Base-by-base conservation (phyloP, 2,329 filamentous ascomycete genomes). In the Claviceps cyperi region DNA sequence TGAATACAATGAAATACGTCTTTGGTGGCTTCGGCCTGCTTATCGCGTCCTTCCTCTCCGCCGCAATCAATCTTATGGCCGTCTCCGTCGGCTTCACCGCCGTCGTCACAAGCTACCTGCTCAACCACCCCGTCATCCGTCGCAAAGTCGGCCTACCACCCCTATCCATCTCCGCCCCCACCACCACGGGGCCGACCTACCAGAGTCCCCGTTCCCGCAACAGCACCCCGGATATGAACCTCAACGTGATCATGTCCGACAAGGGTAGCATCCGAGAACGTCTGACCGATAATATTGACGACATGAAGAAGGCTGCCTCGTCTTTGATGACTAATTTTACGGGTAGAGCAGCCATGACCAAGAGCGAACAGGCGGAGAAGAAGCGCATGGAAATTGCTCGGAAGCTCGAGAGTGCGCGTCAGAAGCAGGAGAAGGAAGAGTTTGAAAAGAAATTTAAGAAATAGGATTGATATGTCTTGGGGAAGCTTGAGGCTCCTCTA, bases 11-110 rank as follows among this genome's bases (percentile, higher is more conserved):
- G 64, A 62, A 63, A 53, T 70, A 63, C 54, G 56, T 69, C n/a
- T 59, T 75, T 43, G 69, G 69, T 19, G 66, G 65, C 49, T 53
- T 72, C 47, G 67, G 71, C 48, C 66, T 74, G 59, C 35, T 72
- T 46, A 63, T 64, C 43, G 75, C 72, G 6, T 64, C 64, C 43
- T 75, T 69, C 65, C 62, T 76, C 50, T 71, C 72, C 17, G 66
- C 72, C 39, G 70, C 63, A 48, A 61, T 76, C 47, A 74, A 76
- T 54, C 68, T 70, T 61, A 75, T 75, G 69, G 62, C 65, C 55
- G 57, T 65, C 8, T 67, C 73, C 55, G 58, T 73, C 52, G 58
- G 64, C 53, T 57, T 67, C 32, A 61, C 68, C 22, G 61, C 62
- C 24, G 57, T 64, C 46, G 58, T 71, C 57, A 66, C 68, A 38